A percentile compares a stretch with the other conserved stretches of the same genome.
phyloP scores from a whole-genome alignment of 352 stramenopile genomes.

The Blastocystis sp. region DNA sequence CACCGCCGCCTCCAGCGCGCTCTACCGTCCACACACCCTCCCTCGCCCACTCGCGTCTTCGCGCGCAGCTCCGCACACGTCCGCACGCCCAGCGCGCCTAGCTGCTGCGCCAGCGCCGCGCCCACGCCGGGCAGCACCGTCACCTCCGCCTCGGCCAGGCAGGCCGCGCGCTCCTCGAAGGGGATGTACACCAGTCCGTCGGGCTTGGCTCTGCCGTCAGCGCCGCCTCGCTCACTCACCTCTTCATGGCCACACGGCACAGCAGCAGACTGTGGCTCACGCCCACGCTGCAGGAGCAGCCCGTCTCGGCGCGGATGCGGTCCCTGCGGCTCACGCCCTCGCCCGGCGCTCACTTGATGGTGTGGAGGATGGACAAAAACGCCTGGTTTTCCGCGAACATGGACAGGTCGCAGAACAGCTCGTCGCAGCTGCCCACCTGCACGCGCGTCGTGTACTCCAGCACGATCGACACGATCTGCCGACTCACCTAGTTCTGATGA shows the following conservation, averaged over 20 bases:
- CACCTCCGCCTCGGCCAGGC: not conserved
- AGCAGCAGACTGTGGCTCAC: slow-evolving; percentile 41
- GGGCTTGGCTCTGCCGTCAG: slow-evolving; percentile 39
- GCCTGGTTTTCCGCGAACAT: not conserved
- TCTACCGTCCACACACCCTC: not conserved
- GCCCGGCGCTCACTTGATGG: not conserved
- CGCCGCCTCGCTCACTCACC: not conserved
- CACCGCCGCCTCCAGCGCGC: not conserved
- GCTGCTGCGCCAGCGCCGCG: not conserved
- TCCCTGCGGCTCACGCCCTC: not conserved
- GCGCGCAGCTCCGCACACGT: slow-evolving; percentile 10
- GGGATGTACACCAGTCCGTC: slow-evolving; percentile 54
- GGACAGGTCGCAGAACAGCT: slow-evolving; percentile 48
- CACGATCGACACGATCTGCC: slow-evolving; percentile 12
- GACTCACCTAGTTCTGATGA: not conserved
- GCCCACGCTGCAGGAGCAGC: slow-evolving; percentile 28
- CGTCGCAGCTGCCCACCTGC: slow-evolving; percentile 53
- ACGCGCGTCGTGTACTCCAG: slow-evolving; percentile 31
- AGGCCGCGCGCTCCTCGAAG: not conserved
- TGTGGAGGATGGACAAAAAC: slow-evolving; percentile 17
- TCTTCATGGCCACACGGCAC: slow-evolving; percentile 51
- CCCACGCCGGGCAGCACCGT: slow-evolving; percentile 44
- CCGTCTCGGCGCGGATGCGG: slow-evolving; percentile 8
- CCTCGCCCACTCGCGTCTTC: not conserved
- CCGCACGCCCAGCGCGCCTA: not conserved